Base-by-base conservation (phyloP, 75 land plant genomes). In the Pinus albicaulis region DNA sequence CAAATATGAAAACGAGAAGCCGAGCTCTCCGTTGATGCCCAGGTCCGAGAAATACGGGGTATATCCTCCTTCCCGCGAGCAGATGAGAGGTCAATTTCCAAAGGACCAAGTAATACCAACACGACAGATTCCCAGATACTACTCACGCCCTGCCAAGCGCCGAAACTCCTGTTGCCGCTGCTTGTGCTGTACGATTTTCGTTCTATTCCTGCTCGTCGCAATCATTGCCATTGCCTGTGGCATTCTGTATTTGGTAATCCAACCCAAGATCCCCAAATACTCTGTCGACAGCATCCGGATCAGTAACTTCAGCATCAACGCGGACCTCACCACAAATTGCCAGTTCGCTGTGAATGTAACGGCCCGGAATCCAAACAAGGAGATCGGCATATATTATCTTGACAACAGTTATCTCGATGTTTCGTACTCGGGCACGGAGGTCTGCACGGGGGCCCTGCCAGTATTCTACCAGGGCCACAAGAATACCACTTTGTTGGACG, bases 401-500 rank as follows among this genome's bases (percentile, higher is more conserved):
- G 74, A 74, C 52, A 28, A 31, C 11, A 84, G 82, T 48, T 55
- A 75, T 48, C 16, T 76, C 60, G 53, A 38, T 11, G 69, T 83
- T n/a, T 81, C 22, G 73, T 84, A 77, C 76, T 15, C 34, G 24
- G 85, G 78, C 48, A 52, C 57, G 14, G 16, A 55, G 22, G 53
- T 87, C 23, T 82, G 83, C 60, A 20, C 17, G 59, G 77, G 85
- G 16, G 24, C 63, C 55, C 26, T 87, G 71, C 81, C 88, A 13
- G 76, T 66, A 8, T 87, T 87, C 79, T 85, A 85, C 55, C 89
- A 87, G 64, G 88, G 88, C n/a, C 80, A 82, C 74, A 41, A 44
- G 71, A 85, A 86, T 74, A 81, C 76, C 31, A 86, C 88, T 55
- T 14, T 71, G 13, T 14, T 87, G 44, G 16, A 70, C 13, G 75